Percentiles rank a stretch among this genome's conserved stretches.
Evolutionary conservation across 2,329 filamentous ascomycete species (phyloP).

Genomic region (Talaromyces piceae): DNA sequence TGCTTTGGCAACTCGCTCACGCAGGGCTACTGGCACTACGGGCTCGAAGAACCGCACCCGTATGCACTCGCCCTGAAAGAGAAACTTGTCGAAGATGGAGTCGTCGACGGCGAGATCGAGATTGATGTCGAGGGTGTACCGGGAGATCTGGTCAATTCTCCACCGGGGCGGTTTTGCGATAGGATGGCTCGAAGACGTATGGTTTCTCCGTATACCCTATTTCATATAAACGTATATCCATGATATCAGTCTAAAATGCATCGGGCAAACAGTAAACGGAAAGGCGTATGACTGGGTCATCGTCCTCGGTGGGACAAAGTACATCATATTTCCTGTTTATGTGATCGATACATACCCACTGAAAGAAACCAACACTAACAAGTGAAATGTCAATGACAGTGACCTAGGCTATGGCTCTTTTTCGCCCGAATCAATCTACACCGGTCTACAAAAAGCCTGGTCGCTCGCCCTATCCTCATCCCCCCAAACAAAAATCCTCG

Average conservation of each 20-base stretch:
- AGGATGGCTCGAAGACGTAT: constrained; percentile 24
- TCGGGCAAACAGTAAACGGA: constrained; percentile 13
- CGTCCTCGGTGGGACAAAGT: constrained; percentile 57
- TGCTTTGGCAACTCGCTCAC: constrained; percentile 62
- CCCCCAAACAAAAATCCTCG: constrained; percentile 51
- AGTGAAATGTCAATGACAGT: too few species aligned
- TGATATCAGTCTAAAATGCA: too few species aligned
- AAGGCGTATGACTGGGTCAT: constrained; percentile 54
- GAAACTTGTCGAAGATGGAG: constrained; percentile 24
- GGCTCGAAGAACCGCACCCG: constrained; percentile 39
- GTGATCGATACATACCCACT: background rate
- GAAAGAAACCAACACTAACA: background rate
- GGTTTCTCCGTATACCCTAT: background rate
- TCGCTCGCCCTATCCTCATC: constrained; percentile 37
- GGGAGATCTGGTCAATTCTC: constrained; percentile 43
- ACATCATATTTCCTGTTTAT: background rate
- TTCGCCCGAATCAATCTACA: constrained; percentile 39
- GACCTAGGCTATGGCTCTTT: constrained; percentile 43
- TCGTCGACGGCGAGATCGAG: constrained; percentile 25
- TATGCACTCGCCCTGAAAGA: constrained; percentile 47
- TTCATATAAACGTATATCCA: too few species aligned
- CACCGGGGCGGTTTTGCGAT: constrained; percentile 21
- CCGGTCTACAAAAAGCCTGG: constrained; percentile 46
- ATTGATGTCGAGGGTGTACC: constrained; percentile 44
- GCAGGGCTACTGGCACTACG: constrained; percentile 44